Evolutionary conservation across 768 basidiomycete genomes (phyloP), one percentile per base, ranked within the genome.

Genomic region (Suillus ampliporus): DNA sequence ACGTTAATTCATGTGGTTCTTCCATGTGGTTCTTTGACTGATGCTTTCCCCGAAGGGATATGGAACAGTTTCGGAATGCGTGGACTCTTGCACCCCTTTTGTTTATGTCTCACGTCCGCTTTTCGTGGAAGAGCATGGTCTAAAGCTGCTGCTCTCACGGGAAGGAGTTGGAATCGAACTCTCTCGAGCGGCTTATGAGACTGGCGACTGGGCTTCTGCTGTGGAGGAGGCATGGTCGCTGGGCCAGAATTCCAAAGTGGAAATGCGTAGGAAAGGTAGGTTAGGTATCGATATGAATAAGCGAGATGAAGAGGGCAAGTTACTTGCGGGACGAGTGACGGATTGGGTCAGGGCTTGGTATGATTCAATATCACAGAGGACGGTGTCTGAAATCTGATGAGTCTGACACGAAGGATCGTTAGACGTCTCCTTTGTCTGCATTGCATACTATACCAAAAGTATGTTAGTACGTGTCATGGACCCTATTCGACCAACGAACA

Each of bases 101-200:
- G 85, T 94, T 37, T 94, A 89, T 69, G 90, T 93, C 14, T 88
- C 91, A 2, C 82, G 91, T 2, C 92, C 92, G 0, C 78, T 92
- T 41, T 93, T 94, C 67, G 85, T 92, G 46, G 91, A 93, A 69
- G 92, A 94, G 71, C 87, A 90, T 67, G 92, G 92, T 4, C 78
- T 94, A 37, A 84, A 86, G 5, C 78, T 88, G 15, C 77, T 90
- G 37, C 84, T 93, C 43, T 79, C 84, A 43, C 77, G 76, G 26
- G 84, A 88, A 50, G 91, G 91, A 15, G 84, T 87, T 17, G 89
- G 90, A 10, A 79, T 91, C 35, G 89, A 91, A 72, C 81, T 93
- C 40, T 77, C 84, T 17, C 84, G 90, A 21, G 77, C 82, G 31
- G 77, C 80, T 11, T 92, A 91, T 67, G 91, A 92, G 71, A 79